Evolutionary conservation across 2,329 filamentous ascomycete species (phyloP), one percentile per base, ranked within the genome.

Genomic region (Colletotrichum sansevieriae): DNA sequence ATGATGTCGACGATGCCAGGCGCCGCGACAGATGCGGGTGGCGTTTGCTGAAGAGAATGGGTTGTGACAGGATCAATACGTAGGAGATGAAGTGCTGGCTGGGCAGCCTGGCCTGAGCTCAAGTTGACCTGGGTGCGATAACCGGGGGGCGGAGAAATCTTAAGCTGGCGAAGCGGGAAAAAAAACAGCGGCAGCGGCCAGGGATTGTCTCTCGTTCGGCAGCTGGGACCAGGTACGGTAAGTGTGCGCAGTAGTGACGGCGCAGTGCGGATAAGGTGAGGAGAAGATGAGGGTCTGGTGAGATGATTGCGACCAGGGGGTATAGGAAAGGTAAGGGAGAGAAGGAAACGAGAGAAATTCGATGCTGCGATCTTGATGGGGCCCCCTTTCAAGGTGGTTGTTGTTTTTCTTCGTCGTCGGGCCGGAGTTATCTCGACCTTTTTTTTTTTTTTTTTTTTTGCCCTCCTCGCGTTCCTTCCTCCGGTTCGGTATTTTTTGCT

Each of bases 1-100:
- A 84, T 84, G 69, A 79, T 71, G 71, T 63, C 70, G 69, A 67
- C 60, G 69, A 59, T 70, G 60, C 54, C 60, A 63, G 63, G 46
- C 67, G 70, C 68, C 65, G 62, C 58, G 65, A 65, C 58, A 51
- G 59, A 64, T 61, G 69, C 71, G 65, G 69, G 58, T 71, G 62
- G 65, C 71, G 71, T 71, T 70, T 69, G 69, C 55, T 67, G 46
- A 44, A 60, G 46, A 63, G 58, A 52, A 59, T 41, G 65, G 58
- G 56, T 66, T 68, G 66, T 68, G 63, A 68, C 62, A 35, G 43
- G 66, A 66, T 68, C 62, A 71, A 70, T 63, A 71, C 67, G 67
- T 70, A 66, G 67, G 67, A 63, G 59, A 57, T 43, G 55, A 54
- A 49, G 51, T 69, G 66, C 54, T 68, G 55, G 62, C 66, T 68